Base-by-base conservation (phyloP, 768 basidiomycete species). In the Cystobasidiopsis lactophilus region DNA sequence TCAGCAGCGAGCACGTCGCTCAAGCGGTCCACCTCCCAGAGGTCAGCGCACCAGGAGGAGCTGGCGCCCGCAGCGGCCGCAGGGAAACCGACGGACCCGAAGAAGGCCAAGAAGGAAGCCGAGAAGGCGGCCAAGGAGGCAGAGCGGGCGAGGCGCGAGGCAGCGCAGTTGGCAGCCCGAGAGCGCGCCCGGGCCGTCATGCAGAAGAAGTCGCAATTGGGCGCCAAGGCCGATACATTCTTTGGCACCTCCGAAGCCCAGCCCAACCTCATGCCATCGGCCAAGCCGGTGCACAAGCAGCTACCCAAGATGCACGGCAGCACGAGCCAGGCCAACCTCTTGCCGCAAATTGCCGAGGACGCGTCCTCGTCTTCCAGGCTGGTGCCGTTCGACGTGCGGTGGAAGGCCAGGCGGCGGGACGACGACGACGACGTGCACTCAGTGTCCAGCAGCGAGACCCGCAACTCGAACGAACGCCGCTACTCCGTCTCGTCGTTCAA, bases 341-440 rank as follows among this genome's bases (percentile, higher is more conserved):
- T 60, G 58, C 60, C 60, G 45, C 57, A 61, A 50, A 61, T 61
- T 48, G 56, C 57, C 40, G 60, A 61, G 53, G 58, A 61, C 44
- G 54, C 57, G 48, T n/a, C n/a, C n/a, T n/a, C n/a, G n/a, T 48
- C 26, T 40, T 58, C 21, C 48, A 52, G n/a, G 38, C 47, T 13
- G 16, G n/a, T 11, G 19, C 38, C 40, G 7, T 48, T 50, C 9
- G 54, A 64, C 57, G 74, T 79, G 24, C 66, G 79, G 63, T 68
- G 74, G 51, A 88, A 88, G 70, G 80, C 77, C 56, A 75, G 85
- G 57, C 75, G 81, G 63, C 70, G 82, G 63, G 82, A 85, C 60
- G 80, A 74, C 59, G 85, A 89, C 67, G 62, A 59, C 51, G 85
- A 86, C 63, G 85, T 85, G 61, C 83, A 82, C 63, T 88, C 85